Base-by-base conservation (phyloP, 805 yeast species). In the Kazachstania taianensis region DNA sequence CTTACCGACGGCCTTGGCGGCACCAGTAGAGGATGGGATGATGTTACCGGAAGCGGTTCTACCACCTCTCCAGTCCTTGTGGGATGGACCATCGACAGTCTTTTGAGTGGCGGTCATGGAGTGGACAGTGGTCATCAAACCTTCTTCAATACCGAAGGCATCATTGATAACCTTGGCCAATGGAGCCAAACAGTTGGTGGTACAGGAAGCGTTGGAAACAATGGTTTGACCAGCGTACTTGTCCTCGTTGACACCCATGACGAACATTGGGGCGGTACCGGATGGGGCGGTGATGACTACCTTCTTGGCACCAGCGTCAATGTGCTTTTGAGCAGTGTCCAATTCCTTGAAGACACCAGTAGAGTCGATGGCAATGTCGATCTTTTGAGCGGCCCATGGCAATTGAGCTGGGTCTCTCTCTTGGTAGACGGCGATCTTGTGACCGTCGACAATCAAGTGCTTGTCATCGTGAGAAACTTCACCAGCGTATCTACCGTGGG, bases 51-150 rank as follows among this genome's bases (percentile, higher is more conserved):
- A 73, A 56, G 82, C 82, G 52, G 81, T 73, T 69, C 82, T 72
- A 62, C 81, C 82, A 67, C 81, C 81, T 73, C 82, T 74, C 82
- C 82, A 75, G 68, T 75, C 82, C 67, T 76, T 76, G 68, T 73
- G 79, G 61, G 82, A 75, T 59, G 81, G 79, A 67, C 81, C 81
- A 59, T 76, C 82, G 52, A 76, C 82, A 44, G 81, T 74, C 69
- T 75, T 75, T 63, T 76, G 81, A 46, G 81, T 72, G 43, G 81
- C 81, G 44, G 81, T 75, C 65, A 73, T 67, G 56, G 81, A 72
- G 69, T 75, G 81, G 42, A 74, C 80, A 45, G 81, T 75, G 66
- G 82, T 75, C 82, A 76, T 76, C 59, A 76, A 70, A 66, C 80
- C 82, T 65, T 76, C 82, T 59, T 74, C 78, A 52, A 76, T 72